phyloP scores from a whole-genome alignment of 2,329 filamentous ascomycete species.

The Alternaria alternata region DNA sequence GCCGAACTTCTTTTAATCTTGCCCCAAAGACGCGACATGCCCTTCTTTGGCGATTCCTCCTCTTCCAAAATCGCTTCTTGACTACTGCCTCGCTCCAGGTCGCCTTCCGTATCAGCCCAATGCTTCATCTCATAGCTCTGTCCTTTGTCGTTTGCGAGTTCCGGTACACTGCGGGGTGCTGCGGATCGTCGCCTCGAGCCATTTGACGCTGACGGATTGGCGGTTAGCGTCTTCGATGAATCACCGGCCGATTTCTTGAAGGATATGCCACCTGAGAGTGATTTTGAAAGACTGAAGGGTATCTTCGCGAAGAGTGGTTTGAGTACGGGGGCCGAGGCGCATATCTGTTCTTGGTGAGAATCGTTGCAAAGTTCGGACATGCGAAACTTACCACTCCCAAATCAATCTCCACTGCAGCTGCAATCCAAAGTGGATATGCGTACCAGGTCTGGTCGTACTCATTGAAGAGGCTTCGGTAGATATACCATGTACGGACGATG shows the following conservation, averaged over 20 bases:
- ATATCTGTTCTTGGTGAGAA: constrained; percentile 29
- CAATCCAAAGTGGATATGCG: constrained; percentile 58
- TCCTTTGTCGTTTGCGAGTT: constrained; percentile 20
- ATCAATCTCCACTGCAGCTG: constrained; percentile 57
- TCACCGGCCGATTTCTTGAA: constrained; percentile 12
- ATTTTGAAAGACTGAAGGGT: constrained; percentile 32
- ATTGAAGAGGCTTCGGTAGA: constrained; percentile 52
- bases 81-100: constrained; percentile 11
- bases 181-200: constrained; percentile 26
- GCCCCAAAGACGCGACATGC: constrained; percentile 18
- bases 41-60: constrained; percentile 4
- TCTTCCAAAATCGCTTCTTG: constrained; percentile 15
- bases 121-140: constrained; percentile 35
- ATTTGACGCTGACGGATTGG: constrained; percentile 12
- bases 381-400: constrained; percentile 53
- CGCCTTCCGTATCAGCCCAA: constrained; percentile 27
- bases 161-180: constrained; percentile 19
- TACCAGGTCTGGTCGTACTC: constrained; percentile 58
- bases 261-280: constrained; percentile 24
- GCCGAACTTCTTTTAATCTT: constrained; percentile 14
- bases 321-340: constrained; percentile 44
- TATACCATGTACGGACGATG: constrained; percentile 55
- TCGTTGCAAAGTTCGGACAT: not conserved
- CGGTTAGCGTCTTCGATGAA: constrained; percentile 13
- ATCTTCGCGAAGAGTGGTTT: constrained; percentile 39